Percentiles rank a stretch among this genome's conserved stretches.
These are phyloP conservation scores for Sugiyamaella smithiae DNA, from an alignment of 805 yeast species.

Conservation along the genomic window DNA sequence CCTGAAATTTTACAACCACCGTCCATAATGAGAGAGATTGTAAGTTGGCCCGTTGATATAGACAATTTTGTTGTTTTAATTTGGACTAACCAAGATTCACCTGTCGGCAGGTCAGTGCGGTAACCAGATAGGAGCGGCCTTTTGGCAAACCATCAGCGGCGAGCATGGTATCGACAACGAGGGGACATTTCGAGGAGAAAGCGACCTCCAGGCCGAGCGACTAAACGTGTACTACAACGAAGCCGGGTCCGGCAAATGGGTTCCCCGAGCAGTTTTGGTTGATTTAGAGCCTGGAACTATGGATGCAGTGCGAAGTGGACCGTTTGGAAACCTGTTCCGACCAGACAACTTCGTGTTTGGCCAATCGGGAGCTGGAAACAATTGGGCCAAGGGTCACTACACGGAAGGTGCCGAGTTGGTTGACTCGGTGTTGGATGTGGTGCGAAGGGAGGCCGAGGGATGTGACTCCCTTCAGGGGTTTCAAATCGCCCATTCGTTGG, in stretches of 20 bases:
- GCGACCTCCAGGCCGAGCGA: conserved; percentile 40
- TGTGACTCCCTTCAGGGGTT: conserved; percentile 93
- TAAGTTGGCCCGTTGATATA: conserved; percentile 16
- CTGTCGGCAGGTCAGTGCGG: conserved; percentile 98
- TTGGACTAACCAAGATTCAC: too few relatives aligned
- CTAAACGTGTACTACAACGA: conserved; percentile 85
- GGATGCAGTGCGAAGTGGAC: conserved; percentile 75
- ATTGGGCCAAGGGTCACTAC: conserved; percentile 97
- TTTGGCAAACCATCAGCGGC: conserved; percentile 41
- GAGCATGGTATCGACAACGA: conserved; percentile 41
- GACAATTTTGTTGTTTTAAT: neutral
- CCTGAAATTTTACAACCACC: neutral
- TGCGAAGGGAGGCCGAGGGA: conserved; percentile 91
- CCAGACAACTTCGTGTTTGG: conserved; percentile 91
- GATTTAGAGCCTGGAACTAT: conserved; percentile 95
- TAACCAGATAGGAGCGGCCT: conserved; percentile 70
- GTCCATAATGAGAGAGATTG: conserved; percentile 31
- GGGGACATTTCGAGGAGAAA: conserved; percentile 32
- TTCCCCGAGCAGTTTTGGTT: conserved; percentile 88
- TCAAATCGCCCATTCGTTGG: conserved; percentile 79
- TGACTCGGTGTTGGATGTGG: conserved; percentile 83
- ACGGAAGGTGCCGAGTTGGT: conserved; percentile 95
- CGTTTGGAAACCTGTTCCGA: conserved; percentile 82
- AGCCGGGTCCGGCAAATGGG: conserved; percentile 82
- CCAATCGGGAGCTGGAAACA: conserved; percentile 91